These are phyloP conservation scores for Exserohilum turcica DNA, from an alignment of 2,329 filamentous ascomycete species.

Conservation along the genomic window DNA sequence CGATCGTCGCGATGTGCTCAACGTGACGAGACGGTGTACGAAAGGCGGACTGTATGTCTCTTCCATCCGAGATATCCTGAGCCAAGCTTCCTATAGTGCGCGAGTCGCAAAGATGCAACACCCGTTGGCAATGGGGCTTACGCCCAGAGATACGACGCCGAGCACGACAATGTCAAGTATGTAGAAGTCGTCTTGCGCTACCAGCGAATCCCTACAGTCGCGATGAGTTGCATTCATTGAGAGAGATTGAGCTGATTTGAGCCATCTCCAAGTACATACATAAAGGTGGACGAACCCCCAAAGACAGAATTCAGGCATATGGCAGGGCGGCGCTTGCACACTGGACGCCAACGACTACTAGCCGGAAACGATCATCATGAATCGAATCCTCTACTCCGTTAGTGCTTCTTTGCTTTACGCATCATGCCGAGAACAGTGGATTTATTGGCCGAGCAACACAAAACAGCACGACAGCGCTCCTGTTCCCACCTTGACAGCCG, in stretches of 20 bases:
- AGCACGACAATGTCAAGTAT: background rate
- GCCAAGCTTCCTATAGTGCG: too few species aligned
- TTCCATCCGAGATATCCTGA: too few species aligned
- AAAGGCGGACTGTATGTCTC: background rate
- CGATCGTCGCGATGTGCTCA: background rate
- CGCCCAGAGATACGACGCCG: too few species aligned
- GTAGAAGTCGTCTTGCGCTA: background rate
- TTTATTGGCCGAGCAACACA: background rate
- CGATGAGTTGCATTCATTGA: background rate
- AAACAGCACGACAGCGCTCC: background rate
- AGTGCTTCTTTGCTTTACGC: background rate
- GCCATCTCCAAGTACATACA: background rate
- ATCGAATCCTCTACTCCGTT: background rate
- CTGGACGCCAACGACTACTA: background rate
- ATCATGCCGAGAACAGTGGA: background rate
- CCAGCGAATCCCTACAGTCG: background rate
- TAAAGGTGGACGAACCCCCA: background rate
- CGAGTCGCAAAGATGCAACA: too few species aligned
- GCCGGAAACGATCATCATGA: background rate
- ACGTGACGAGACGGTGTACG: background rate
- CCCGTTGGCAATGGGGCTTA: too few species aligned
- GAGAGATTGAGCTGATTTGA: conserved; percentile 4
- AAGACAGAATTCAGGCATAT: background rate
- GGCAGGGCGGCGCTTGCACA: background rate
- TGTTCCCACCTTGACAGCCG: background rate